Base-by-base conservation (phyloP, 192 early-diverging fungal genomes). In the Allomyces javanicus region DNA sequence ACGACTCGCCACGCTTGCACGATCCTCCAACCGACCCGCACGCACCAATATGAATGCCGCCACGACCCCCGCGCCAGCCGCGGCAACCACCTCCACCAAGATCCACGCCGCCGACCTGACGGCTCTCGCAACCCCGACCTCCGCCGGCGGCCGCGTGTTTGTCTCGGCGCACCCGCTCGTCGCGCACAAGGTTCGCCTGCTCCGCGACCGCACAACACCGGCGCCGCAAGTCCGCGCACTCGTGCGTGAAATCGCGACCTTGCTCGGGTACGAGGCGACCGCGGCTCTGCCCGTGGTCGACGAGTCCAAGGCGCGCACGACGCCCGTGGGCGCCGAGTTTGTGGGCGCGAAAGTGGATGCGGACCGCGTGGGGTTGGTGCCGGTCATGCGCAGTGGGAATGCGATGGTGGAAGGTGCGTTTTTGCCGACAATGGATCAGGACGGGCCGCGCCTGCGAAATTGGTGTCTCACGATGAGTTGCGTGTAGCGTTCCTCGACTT, bases 241-340 rank as follows among this genome's bases (percentile, higher is more conserved):
- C 17, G 72, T 79, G 26, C 72, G 73, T 66, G 78, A 79, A 44
- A 71, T 88, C 25, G 75, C 76, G 0, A 62, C 73, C 1, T 69
- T 88, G 10, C 68, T 88, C 33, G 79, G 74, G 69, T 86, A 88
- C 76, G 84, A 85, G 63, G 86, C 77, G 25, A 81, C 85, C 4
- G 44, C 66, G 21, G 77, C 83, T 61, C 64, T 84, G 77, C 76
- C 73, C 66, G 66, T 61, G 25, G 40, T 58, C 5, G 55, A 22
- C 40, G 61, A 23, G 21, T 0, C 21, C 6, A 27, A 26, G 14
- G 9, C 14, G 11, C 83, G 80, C 69, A 71, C 25, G 62, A 69
- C 43, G 78, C 78, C 70, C 83, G 79, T 24, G 65, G 81, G n/a
- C 17, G 75, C 70, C 24, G 6, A 68, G 5, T 88, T 76, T 73